A percentile compares a stretch with the other conserved stretches of the same genome.
Evolutionary conservation across 176 grass and related monocot genomes (phyloP).

Genomic region (Oryza coarctata): DNA sequence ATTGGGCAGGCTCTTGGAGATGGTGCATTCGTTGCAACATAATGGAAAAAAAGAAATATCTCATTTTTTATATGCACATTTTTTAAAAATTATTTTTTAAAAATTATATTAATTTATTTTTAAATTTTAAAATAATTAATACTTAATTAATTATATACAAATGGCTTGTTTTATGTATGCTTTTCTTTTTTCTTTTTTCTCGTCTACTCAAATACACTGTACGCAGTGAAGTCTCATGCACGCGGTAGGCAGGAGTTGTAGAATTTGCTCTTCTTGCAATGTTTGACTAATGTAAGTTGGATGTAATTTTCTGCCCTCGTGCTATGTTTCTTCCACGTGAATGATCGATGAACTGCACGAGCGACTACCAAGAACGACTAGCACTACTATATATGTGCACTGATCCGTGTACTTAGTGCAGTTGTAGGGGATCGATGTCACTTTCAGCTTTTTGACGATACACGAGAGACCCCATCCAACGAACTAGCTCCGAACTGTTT

Average conservation of each 20-base stretch:
- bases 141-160: too few relatives aligned
- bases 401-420: background rate
- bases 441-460: background rate
- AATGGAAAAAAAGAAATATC: too few relatives aligned
- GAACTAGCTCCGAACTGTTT: background rate
- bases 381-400: background rate
- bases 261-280: background rate
- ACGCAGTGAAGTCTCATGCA: constrained; percentile 6
- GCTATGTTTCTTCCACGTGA: background rate
- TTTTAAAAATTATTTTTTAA: too few relatives aligned
- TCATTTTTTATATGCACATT: too few relatives aligned
- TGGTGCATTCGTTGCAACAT: too few relatives aligned
- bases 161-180: too few relatives aligned
- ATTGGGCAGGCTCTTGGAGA: too few relatives aligned
- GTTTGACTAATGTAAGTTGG: background rate
- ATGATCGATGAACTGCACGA: background rate
- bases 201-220: too few relatives aligned
- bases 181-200: too few relatives aligned
- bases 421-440: background rate
- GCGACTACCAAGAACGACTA: background rate
- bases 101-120: too few relatives aligned
- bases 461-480: background rate
- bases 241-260: background rate
- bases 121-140: too few relatives aligned
- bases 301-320: background rate